Conservation (phyloP, 2,329 filamentous ascomycete genomes). For the Simplicillium sp. region DNA sequence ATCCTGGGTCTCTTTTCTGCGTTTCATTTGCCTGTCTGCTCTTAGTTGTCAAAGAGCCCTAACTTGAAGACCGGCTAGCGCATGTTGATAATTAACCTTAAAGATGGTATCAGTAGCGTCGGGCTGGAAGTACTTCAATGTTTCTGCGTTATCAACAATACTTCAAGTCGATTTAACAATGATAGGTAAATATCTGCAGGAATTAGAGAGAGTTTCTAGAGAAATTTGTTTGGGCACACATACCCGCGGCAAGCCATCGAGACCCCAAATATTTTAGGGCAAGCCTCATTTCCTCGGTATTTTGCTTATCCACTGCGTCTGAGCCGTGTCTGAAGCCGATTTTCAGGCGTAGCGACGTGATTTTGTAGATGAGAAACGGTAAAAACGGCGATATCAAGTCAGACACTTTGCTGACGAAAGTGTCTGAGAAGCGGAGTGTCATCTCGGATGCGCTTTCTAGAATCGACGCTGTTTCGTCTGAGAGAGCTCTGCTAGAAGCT, state of each 20-base stretch:
- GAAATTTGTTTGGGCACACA: not conserved
- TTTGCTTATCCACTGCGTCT: not conserved
- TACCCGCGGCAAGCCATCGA: slow-evolving; percentile 2
- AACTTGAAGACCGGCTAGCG: no score
- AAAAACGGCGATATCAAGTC: slow-evolving; percentile 1
- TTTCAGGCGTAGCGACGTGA: not conserved
- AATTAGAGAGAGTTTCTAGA: not conserved
- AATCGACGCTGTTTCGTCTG: not conserved
- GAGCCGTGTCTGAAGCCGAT: not conserved
- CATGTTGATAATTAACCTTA: no score
- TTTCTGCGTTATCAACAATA: no score
- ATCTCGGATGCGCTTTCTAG: not conserved
- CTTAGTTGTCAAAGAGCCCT: no score
- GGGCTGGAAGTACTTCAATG: no score
- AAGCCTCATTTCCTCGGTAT: not conserved
- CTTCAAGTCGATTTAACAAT: not conserved
- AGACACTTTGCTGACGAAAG: not conserved
- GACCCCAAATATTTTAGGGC: not conserved
- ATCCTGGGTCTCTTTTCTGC: no score
- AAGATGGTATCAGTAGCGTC: no score
- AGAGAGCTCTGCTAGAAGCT: not conserved
- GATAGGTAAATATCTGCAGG: not conserved
- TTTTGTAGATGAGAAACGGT: not conserved
- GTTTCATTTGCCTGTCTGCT: no score
- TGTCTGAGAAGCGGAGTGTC: not conserved